phyloP scores from a whole-genome alignment of 106 monocot genomes.

The Allium cepa region DNA sequence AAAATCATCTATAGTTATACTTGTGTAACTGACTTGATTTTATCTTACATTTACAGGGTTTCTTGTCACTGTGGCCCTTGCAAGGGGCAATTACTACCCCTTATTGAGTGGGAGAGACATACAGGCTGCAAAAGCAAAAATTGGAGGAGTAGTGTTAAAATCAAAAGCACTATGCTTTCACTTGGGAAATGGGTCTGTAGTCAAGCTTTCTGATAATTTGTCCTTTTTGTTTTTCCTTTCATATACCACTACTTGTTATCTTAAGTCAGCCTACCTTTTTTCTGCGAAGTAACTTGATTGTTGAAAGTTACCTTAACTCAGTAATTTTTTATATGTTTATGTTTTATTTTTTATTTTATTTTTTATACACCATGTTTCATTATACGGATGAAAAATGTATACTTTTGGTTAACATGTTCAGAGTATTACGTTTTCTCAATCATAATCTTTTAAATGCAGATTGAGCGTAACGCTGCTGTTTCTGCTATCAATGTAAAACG shows the following conservation, averaged over 20 bases:
- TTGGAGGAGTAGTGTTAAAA: slow-evolving; percentile 79
- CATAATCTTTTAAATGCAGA: slow-evolving; percentile 18
- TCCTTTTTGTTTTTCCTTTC: not conserved
- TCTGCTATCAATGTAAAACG: slow-evolving; percentile 33
- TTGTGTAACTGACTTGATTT: too few relatives aligned
- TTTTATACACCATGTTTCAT: too few relatives aligned
- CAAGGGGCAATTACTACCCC: slow-evolving; percentile 43
- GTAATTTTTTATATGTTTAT: too few relatives aligned
- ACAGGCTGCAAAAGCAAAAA: slow-evolving; percentile 86
- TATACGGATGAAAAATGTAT: too few relatives aligned
- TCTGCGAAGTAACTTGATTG: too few relatives aligned
- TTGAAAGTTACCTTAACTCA: too few relatives aligned
- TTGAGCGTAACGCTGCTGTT: slow-evolving; percentile 34
- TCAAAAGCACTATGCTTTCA: slow-evolving; percentile 54
- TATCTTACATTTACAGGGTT: slow-evolving; percentile 33
- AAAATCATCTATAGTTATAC: not conserved
- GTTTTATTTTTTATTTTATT: too few relatives aligned
- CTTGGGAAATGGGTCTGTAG: slow-evolving; percentile 79
- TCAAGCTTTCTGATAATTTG: not conserved
- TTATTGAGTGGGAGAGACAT: slow-evolving; percentile 86
- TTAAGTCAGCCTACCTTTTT: too few relatives aligned
- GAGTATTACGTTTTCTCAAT: too few relatives aligned
- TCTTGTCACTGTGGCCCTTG: slow-evolving; percentile 72
- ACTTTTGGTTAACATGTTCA: too few relatives aligned
- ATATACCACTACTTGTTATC: not conserved